phyloP scores from a whole-genome alignment of 1,139 yeast genomes.

The Debaryomyces subglobosus region DNA sequence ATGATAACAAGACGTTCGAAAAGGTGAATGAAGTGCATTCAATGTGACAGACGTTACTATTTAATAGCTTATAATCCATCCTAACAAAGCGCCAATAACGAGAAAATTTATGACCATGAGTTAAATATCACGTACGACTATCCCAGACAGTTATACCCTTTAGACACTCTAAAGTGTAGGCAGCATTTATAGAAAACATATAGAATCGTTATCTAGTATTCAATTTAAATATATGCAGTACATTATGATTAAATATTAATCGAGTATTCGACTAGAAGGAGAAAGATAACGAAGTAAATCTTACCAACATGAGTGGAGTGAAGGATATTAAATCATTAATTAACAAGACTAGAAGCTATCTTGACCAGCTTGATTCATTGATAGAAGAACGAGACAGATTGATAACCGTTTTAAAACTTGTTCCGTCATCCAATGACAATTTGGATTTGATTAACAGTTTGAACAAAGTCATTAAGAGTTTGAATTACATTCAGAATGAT shows the following conservation, averaged over 20 bases:
- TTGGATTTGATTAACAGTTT: slow-evolving; percentile 51
- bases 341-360: slow-evolving; percentile 17
- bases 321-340: slow-evolving; percentile 20
- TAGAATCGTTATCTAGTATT: neutral
- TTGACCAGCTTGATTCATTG: slow-evolving; percentile 43
- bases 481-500: slow-evolving; percentile 39
- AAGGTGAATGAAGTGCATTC: neutral
- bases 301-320: slow-evolving; percentile 9
- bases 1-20: neutral
- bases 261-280: neutral
- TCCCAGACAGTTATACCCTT: neutral
- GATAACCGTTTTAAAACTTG: slow-evolving; percentile 41
- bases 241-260: slow-evolving; percentile 1
- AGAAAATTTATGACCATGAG: neutral
- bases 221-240: slow-evolving; percentile 2
- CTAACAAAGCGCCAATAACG: neutral
- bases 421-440: slow-evolving; percentile 58
- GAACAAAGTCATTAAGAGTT: slow-evolving; percentile 33
- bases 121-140: neutral
- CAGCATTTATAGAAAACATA: neutral
- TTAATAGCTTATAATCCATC: neutral
- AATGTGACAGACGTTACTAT: neutral
- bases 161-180: neutral
- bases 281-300: neutral
- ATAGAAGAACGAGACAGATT: slow-evolving; percentile 57